Percentiles rank a stretch among this genome's conserved stretches.
phyloP scores from a whole-genome alignment of 2,329 filamentous ascomycete genomes.

The Penicillium hordei region DNA sequence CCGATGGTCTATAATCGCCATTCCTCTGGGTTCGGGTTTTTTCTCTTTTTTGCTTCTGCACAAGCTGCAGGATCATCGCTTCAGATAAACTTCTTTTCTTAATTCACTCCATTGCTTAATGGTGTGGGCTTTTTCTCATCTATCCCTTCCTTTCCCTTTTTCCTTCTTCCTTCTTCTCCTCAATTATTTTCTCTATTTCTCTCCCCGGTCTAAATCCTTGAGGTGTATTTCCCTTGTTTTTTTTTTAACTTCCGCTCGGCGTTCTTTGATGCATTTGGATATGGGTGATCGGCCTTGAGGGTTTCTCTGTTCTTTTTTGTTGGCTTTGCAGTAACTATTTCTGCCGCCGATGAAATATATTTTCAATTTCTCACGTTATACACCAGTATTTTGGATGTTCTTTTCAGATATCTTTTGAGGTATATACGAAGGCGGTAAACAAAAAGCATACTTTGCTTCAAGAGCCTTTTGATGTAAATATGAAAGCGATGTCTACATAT shows the following conservation, averaged over 20 bases:
- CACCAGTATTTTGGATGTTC: neutral
- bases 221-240: conserved; percentile 14
- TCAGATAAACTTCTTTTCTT: conserved; percentile 12
- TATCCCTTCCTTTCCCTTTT: conserved; percentile 19
- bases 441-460: no score
- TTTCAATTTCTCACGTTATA: neutral
- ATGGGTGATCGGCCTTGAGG: conserved; percentile 34
- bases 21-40: conserved; percentile 25
- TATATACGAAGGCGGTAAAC: no score
- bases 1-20: conserved; percentile 26
- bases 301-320: conserved; percentile 17
- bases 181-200: neutral
- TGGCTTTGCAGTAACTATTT: conserved; percentile 7
- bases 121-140: conserved; percentile 24
- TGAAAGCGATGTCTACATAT: neutral
- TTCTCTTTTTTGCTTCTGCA: conserved; percentile 14
- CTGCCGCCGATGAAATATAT: neutral
- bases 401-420: no score
- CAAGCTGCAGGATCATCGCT: conserved; percentile 6
- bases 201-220: conserved; percentile 1
- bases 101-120: conserved; percentile 15
- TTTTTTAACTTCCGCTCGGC: conserved; percentile 26
- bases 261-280: conserved; percentile 37
- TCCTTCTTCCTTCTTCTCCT: conserved; percentile 4
- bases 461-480: neutral